Percentiles rank a stretch among this genome's conserved stretches.
phyloP scores from a whole-genome alignment of 148 eudicot species.

The Fagopyrum esculentum region DNA sequence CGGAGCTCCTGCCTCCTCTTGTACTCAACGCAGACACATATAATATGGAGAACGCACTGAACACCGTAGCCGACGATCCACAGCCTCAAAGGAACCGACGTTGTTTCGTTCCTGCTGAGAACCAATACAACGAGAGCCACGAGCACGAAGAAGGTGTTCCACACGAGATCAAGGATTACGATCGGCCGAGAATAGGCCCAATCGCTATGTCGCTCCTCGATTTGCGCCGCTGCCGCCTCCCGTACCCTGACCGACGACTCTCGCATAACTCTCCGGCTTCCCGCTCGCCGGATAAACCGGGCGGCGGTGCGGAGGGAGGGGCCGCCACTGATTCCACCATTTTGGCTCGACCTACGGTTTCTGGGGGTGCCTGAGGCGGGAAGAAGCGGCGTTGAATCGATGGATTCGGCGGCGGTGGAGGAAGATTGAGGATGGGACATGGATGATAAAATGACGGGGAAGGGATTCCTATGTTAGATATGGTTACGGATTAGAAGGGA shows the following conservation, averaged over 20 bases:
- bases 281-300: no score
- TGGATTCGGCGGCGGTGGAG: not conserved
- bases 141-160: constrained; percentile 37
- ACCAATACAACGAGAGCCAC: no score
- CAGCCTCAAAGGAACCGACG: constrained; percentile 52
- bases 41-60: constrained; percentile 66
- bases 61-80: constrained; percentile 61
- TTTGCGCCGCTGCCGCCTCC: no score
- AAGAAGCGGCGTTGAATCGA: not conserved
- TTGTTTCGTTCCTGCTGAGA: constrained; percentile 19
- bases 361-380: not conserved
- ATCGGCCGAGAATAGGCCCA: constrained; percentile 67
- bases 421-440: not conserved
- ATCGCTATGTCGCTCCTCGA: constrained; percentile 38
- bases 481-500: not conserved
- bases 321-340: constrained; percentile 13
- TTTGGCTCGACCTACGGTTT: not conserved
- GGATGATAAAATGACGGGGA: not conserved
- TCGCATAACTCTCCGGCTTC: no score
- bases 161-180: constrained; percentile 47
- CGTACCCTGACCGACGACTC: no score
- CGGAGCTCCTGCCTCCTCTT: constrained; percentile 22
- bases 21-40: constrained; percentile 51
- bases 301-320: no score
- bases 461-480: not conserved